Conservation (phyloP, 495 filamentous ascomycete species). For the Friedmanniomyces simplex region DNA sequence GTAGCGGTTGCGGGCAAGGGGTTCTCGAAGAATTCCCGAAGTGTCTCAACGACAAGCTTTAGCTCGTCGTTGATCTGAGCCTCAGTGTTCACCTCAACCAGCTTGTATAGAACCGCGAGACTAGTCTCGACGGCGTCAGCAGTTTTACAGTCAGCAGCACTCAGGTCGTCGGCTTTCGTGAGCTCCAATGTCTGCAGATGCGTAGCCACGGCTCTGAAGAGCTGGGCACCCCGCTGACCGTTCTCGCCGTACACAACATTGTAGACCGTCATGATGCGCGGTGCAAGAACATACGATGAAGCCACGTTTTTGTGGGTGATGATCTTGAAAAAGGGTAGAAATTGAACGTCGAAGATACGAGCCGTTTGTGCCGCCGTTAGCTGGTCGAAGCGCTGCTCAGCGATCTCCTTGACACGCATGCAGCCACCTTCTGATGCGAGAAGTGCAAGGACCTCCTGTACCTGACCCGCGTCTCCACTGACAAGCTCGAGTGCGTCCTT, state of each 20-base stretch:
- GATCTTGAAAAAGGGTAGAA: conserved; percentile 43
- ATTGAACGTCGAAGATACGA: no score
- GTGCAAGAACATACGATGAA: conserved; percentile 46
- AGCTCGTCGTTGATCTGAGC: conserved; percentile 8
- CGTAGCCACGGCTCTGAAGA: conserved; percentile 29
- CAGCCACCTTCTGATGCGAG: no score
- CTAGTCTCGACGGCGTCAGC: background rate
- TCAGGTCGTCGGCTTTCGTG: background rate
- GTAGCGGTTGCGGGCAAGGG: background rate
- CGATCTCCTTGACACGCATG: no score
- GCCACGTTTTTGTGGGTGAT: conserved; percentile 44
- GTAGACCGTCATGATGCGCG: conserved; percentile 47
- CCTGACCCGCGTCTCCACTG: no score
- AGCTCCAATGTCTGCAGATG: background rate
- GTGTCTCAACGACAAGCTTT: background rate
- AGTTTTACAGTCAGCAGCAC: no score
- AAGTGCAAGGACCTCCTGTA: no score
- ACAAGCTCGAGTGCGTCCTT: no score
- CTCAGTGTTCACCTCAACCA: conserved; percentile 10
- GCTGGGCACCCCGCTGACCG: conserved; percentile 36
- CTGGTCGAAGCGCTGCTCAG: no score
- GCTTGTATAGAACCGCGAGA: conserved; percentile 1
- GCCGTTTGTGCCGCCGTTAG: no score
- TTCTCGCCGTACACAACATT: conserved; percentile 44
- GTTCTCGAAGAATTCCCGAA: background rate